Base-by-base conservation (phyloP, 148 eudicot species). In the Vaccinium macrocarpon region DNA sequence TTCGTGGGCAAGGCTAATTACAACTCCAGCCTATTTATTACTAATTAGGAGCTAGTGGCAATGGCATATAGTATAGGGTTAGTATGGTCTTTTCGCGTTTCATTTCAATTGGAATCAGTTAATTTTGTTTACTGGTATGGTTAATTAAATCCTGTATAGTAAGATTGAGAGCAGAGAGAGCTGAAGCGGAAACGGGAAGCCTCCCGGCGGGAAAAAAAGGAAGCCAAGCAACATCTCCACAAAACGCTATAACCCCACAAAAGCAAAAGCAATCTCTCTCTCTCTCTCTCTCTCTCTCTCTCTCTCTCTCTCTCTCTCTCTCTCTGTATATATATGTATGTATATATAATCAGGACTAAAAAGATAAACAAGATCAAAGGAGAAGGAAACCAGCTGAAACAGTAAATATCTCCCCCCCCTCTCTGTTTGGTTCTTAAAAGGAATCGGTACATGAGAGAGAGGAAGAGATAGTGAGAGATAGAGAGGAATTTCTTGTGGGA, bases 181-280 rank as follows among this genome's bases (percentile, higher is more conserved):
- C 38, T 29, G 68, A 32, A 59, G 82, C 71, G 71, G 71, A 19
- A 80, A 48, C 74, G 25, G 53, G 15, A 81, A 81, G 62, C 35
- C 57, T 19, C 15, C 50, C 72, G 82, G 83, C 83, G 83, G 75
- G 75, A 46, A 80, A 62, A 61, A 21, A 21, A 81, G 46, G 72
- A 81, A 81, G 83, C n/a, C 75, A 81, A 81, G 74, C 75, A 64
- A 64, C 73, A 64, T 11, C 27, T 7, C n/a, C 21, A 6, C 21
- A n/a, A 64, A 62, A 49, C 11, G 48, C 19, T 46, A 19, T 2
- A 16, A 35, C 12, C 50, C 50, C 48, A 6, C 50, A 73, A 38
- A 73, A 73, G 23, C 50, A 8, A 56, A 56, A 80, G 70, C 82
- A 80, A 32, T 32, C 29, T 38, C 82, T 38, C 29, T 59, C 53